Conservation (phyloP, 192 early-diverging fungal species). For the Linderina pennispora region DNA sequence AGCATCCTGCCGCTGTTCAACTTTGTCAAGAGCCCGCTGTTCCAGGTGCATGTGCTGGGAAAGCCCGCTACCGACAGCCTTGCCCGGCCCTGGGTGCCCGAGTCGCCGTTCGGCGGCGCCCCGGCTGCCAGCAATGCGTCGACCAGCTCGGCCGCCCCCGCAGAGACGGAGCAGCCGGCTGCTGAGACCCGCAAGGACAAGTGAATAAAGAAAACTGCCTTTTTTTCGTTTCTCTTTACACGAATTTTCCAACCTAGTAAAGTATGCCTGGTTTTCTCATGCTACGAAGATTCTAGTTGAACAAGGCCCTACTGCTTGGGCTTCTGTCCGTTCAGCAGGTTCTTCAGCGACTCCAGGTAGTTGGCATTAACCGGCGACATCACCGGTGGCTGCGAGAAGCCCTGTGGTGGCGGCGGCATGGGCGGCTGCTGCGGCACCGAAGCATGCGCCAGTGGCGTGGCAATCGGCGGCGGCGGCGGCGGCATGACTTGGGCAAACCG, state of each 20-base stretch:
- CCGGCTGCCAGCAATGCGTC: conserved; percentile 6
- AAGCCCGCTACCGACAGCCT: conserved; percentile 71
- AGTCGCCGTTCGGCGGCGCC: conserved; percentile 65
- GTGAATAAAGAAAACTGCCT: no score
- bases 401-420: not conserved
- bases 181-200: conserved; percentile 28
- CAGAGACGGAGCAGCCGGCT: not conserved
- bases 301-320: no score
- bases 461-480: conserved; percentile 24
- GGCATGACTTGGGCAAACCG: conserved; percentile 41
- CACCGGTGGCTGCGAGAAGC: not conserved
- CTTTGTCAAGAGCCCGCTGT: conserved; percentile 61
- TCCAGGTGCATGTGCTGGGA: conserved; percentile 74
- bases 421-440: conserved; percentile 1
- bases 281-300: no score
- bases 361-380: conserved; percentile 4
- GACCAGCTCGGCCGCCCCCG: not conserved
- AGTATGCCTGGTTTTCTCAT: no score
- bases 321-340: conserved; percentile 22
- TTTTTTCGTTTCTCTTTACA: no score
- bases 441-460: conserved; percentile 8
- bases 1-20: conserved; percentile 70
- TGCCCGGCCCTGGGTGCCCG: conserved; percentile 77
- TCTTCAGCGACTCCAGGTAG: conserved; percentile 29
- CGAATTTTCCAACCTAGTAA: no score